These are phyloP conservation scores for Hanseniaspora opuntiae DNA, from an alignment of 805 yeast species.

Conservation along the genomic window DNA sequence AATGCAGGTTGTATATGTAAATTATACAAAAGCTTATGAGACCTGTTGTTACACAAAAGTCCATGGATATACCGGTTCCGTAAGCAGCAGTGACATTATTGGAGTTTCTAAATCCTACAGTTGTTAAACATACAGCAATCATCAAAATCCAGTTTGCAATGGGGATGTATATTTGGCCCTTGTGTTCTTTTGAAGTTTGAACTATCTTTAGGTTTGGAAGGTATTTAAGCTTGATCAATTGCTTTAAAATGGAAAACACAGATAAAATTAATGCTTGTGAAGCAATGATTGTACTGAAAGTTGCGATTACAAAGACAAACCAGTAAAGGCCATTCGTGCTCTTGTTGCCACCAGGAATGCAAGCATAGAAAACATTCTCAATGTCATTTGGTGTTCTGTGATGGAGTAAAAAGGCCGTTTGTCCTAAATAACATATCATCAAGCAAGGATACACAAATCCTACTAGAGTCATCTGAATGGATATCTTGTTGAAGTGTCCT, in stretches of 20 bases:
- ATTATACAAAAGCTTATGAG: conserved; percentile 34
- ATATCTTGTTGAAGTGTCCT: conserved; percentile 40
- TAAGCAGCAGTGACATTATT: conserved; percentile 45
- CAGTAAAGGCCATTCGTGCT: conserved; percentile 33
- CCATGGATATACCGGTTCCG: conserved; percentile 46
- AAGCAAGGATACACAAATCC: conserved; percentile 39
- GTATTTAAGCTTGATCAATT: conserved; percentile 41
- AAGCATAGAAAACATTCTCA: conserved; percentile 34
- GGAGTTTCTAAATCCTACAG: conserved; percentile 40
- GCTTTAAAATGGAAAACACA: conserved; percentile 39
- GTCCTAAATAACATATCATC: conserved; percentile 44
- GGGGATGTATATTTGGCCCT: conserved; percentile 44
- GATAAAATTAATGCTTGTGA: conserved; percentile 48
- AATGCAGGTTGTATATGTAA: conserved; percentile 31
- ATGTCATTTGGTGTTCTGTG: conserved; percentile 27
- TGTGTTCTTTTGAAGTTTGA: conserved; percentile 32
- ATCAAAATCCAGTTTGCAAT: conserved; percentile 36
- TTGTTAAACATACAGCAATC: conserved; percentile 37
- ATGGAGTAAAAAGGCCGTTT: conserved; percentile 35
- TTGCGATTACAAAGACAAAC: conserved; percentile 40
- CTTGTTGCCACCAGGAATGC: conserved; percentile 36
- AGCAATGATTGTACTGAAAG: conserved; percentile 44
- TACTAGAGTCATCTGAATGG: conserved; percentile 36
- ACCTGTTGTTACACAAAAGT: conserved; percentile 38
- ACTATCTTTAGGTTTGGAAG: conserved; percentile 37